Conservation (phyloP, 2,329 filamentous ascomycete species). For the Pochonia chlamydosporia region DNA sequence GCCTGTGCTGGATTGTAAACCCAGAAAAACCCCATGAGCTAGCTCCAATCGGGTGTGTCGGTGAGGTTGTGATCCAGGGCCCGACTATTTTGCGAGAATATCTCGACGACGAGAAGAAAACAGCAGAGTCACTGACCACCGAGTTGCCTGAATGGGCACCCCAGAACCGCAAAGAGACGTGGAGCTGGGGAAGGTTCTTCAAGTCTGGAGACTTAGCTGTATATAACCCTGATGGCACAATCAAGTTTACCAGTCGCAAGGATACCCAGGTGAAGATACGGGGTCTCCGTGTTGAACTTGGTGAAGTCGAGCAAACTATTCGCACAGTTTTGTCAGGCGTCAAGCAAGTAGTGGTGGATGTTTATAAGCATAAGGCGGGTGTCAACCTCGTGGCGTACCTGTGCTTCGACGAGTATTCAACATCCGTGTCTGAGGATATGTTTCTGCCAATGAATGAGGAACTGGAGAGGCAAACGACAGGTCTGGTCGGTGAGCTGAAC, state of each 20-base stretch:
- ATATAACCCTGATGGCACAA: neutral
- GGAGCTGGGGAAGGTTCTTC: neutral
- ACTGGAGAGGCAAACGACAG: too few species aligned
- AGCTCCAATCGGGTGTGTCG: constrained; percentile 7
- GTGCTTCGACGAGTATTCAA: too few species aligned
- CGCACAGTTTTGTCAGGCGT: too few species aligned
- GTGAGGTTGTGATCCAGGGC: constrained; percentile 12
- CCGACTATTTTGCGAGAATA: constrained; percentile 10
- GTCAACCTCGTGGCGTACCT: too few species aligned
- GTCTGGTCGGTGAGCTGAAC: too few species aligned
- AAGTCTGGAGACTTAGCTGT: too few species aligned
- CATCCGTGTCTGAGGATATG: too few species aligned
- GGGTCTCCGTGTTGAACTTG: neutral
- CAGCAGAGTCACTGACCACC: too few species aligned
- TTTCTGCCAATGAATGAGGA: too few species aligned
- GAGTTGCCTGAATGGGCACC: neutral
- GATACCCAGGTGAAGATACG: neutral
- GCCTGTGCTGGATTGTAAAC: constrained; percentile 7
- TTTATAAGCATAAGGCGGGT: too few species aligned
- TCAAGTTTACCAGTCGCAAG: neutral
- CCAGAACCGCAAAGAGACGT: too few species aligned
- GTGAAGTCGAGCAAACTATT: neutral
- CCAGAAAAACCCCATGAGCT: neutral
- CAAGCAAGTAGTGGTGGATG: too few species aligned
- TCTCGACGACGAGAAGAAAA: neutral